These are phyloP conservation scores for Cladophialophora carrionii DNA, from an alignment of 2,329 filamentous ascomycete species.

Conservation along the genomic window DNA sequence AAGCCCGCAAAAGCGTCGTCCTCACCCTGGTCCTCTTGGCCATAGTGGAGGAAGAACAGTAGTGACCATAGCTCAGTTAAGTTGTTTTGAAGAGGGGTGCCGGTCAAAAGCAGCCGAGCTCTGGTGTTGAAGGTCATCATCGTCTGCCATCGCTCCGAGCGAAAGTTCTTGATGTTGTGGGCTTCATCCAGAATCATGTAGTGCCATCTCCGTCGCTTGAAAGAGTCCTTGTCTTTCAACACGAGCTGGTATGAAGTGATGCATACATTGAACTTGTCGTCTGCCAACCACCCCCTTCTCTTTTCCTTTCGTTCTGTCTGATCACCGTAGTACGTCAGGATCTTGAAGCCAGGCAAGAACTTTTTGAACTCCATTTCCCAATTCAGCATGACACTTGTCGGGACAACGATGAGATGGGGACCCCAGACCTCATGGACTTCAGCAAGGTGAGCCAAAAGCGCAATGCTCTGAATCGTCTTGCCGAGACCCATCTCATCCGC, in stretches of 20 bases:
- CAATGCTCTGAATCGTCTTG: conserved; percentile 98
- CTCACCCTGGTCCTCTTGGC: conserved; percentile 71
- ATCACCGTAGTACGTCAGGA: conserved; percentile 93
- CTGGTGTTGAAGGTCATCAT: conserved; percentile 91
- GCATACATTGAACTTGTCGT: conserved; percentile 93
- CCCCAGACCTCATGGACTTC: conserved; percentile 92
- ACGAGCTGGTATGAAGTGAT: conserved; percentile 98
- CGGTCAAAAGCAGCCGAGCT: conserved; percentile 83
- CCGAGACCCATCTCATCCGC: conserved; percentile 98
- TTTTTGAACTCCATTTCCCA: conserved; percentile 99
- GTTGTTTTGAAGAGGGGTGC: conserved; percentile 95
- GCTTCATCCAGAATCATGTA: conserved; percentile 98
- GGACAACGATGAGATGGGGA: conserved; percentile 91
- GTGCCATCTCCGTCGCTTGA: conserved; percentile 91
- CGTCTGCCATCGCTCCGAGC: conserved; percentile 94
- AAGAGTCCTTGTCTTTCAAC: conserved; percentile 88
- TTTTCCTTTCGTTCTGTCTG: conserved; percentile 91
- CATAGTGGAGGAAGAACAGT: conserved; percentile 93
- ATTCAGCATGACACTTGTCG: conserved; percentile 97
- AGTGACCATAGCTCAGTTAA: conserved; percentile 96
- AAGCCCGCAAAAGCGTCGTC: conserved; percentile 90
- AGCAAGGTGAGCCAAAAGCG: conserved; percentile 87
- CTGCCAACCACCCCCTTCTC: conserved; percentile 88
- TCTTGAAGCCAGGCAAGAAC: conserved; percentile 95
- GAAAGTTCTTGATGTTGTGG: conserved; percentile 99